Evolutionary conservation across 2,329 filamentous ascomycete species (phyloP), one percentile per base, ranked within the genome.

Genomic region (Alternaria rosae): DNA sequence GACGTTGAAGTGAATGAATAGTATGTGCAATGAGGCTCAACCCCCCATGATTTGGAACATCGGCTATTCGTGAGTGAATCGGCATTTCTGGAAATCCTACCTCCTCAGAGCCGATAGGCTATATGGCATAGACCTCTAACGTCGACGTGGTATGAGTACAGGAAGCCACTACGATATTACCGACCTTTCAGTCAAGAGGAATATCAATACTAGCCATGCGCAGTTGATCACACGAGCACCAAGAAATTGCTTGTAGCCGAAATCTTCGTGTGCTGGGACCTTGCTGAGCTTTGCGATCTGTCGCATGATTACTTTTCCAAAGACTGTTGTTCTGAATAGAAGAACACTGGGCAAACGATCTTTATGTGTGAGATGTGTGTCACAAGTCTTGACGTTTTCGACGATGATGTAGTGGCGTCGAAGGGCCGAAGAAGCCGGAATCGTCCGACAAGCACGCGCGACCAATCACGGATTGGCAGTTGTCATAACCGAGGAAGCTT

Each of bases 401-500:
- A 64, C 44, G 61, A 58, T 57, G 57, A 61, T 64, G 57, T 61
- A 47, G 64, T 66, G 55, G 54, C 54, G 54, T 52, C 54, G 51
- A 51, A 59, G 53, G 38, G 47, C 48, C 52, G 55, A 51, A 41
- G 56, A 60, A 62, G 62, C 64, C 64, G 64, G 64, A 38, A 62
- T 62, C 62, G 43, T 62, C 64, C 64, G 64, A 67, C 45, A n/a
- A 32, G 9, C 25, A 17, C 41, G 54, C 45, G 21, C 44, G 12
- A 30, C 61, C 61, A 61, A 64, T 64, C 58, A 64, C n/a, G 30
- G 21, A 17, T 45, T 8, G 38, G 42, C 28, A 30, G 47, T 64
- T 64, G 61, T 64, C 61, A 64, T 64, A 64, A 58, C 61, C 61
- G 61, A 64, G 61, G 61, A 55, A 64, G 59, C 61, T 57, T 54